Evolutionary conservation across 164 flowering plant genomes (phyloP).

Genomic region (Aristolochia fimbriata): DNA sequence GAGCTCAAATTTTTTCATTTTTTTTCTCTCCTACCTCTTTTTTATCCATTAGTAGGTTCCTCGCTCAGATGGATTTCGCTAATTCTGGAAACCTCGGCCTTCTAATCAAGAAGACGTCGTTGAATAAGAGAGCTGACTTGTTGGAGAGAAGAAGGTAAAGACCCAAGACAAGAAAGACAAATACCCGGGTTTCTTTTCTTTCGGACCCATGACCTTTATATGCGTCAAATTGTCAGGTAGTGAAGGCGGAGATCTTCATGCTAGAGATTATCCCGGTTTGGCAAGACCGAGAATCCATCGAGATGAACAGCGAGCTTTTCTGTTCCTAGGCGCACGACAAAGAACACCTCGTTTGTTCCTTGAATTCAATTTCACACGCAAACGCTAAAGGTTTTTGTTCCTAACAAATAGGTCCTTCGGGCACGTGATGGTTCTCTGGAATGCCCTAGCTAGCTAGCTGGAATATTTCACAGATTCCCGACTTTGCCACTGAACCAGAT

Average conservation of each 20-base stretch:
- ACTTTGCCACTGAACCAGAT: too few relatives aligned
- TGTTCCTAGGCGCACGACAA: constrained; percentile 11
- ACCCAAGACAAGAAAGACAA: constrained; percentile 4
- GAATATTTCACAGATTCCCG: too few relatives aligned
- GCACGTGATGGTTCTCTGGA: neutral
- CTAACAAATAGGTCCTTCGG: neutral
- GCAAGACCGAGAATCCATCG: neutral
- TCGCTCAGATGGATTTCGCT: too few relatives aligned
- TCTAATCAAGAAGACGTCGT: too few relatives aligned
- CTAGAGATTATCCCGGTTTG: neutral
- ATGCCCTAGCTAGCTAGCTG: too few relatives aligned
- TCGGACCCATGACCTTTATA: neutral
- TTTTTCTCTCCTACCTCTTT: too few relatives aligned
- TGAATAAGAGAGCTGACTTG: too few relatives aligned
- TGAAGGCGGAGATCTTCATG: constrained; percentile 11
- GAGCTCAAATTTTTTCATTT: too few relatives aligned
- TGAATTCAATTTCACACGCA: constrained; percentile 2
- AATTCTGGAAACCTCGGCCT: too few relatives aligned
- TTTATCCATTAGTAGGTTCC: too few relatives aligned
- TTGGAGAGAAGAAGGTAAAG: neutral
- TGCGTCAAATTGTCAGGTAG: neutral
- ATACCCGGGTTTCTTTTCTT: neutral
- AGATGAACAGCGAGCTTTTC: constrained; percentile 1
- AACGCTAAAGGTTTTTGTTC: neutral
- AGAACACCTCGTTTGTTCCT: neutral